phyloP scores from a whole-genome alignment of 2,329 filamentous ascomycete species.

The Microcera coccophila region DNA sequence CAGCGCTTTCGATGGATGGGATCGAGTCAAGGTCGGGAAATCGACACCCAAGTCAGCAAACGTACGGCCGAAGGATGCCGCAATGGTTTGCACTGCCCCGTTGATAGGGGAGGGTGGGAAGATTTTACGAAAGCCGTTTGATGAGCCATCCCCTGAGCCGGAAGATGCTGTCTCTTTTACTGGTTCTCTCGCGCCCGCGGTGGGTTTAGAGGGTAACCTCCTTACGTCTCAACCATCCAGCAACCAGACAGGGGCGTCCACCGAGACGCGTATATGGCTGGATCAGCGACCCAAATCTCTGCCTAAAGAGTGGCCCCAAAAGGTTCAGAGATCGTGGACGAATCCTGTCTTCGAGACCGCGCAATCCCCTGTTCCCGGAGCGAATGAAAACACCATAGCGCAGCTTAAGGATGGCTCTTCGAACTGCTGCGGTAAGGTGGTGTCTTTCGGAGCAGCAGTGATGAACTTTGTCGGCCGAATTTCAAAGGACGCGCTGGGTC shows the following conservation, averaged over 20 bases:
- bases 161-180: not conserved
- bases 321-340: constrained; percentile 62
- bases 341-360: constrained; percentile 68
- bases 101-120: constrained; percentile 41
- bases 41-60: constrained; percentile 7
- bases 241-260: not conserved
- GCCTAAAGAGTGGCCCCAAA: constrained; percentile 53
- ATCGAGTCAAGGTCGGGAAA: constrained; percentile 33
- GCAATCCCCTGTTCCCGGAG: constrained; percentile 43
- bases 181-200: not conserved
- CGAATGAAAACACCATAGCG: constrained; percentile 23
- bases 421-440: constrained; percentile 6
- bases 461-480: constrained; percentile 44
- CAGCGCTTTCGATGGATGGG: constrained; percentile 37
- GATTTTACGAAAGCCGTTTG: constrained; percentile 44
- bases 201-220: not conserved
- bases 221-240: not conserved
- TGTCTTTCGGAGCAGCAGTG: constrained; percentile 30
- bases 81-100: constrained; percentile 9
- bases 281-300: constrained; percentile 9
- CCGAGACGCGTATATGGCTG: not conserved
- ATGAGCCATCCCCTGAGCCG: constrained; percentile 26
- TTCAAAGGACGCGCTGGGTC: constrained; percentile 56
- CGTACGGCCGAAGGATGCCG: constrained; percentile 3
- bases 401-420: not conserved